Evolutionary conservation across 75 land plant species (phyloP), one percentile per base, ranked within the genome.

Genomic region (Larix kaempferi): DNA sequence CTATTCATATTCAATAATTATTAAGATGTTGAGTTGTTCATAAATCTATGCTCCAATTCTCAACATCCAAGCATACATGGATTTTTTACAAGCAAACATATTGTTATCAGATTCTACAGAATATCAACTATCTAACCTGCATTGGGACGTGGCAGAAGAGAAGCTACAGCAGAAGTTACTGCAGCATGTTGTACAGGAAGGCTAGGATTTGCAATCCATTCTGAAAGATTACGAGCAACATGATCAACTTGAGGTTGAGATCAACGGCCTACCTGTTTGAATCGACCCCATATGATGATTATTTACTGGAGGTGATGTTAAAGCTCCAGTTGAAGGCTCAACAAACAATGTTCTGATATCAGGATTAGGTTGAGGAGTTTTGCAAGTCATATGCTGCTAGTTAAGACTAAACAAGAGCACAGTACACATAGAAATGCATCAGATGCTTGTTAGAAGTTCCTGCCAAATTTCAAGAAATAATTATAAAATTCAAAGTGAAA

Each of bases 331-430:
- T 52, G 93, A 90, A 19, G 93, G 89, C n/a, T 83, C 91, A 63
- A 87, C 86, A 83, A 93, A 91, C 16, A 91, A 88, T 22, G 93
- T 93, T 73, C 89, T 93, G 17, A 91, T 88, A 75, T 89, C 91
- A 16, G 90, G 93, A 73, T 89, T 91, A 61, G 93, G 87, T 66
- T 88, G 80, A 33, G 91, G 91, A 63, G 87, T 84, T 74, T 93
- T 91, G 80, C 33, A 29, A 29, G 0, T 29, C 5, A 6, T 21
- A 37, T 29, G n/a, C 78, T 93, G 96, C 96, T 91, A 93, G 75
- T 91, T 93, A 60, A 93, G 83, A 75, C 94, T 93, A 84, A 21
- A 21, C 8, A 67, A 14, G 19, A 39, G 8, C 22, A n/a, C 23
- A 67, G 33, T 67, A 37, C 44, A 41, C 44, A 41, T 21, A 67